Evolutionary conservation across 371 early-diverging fungal species (phyloP), one percentile per base, ranked within the genome.

Genomic region (Rhizopus delemar): DNA sequence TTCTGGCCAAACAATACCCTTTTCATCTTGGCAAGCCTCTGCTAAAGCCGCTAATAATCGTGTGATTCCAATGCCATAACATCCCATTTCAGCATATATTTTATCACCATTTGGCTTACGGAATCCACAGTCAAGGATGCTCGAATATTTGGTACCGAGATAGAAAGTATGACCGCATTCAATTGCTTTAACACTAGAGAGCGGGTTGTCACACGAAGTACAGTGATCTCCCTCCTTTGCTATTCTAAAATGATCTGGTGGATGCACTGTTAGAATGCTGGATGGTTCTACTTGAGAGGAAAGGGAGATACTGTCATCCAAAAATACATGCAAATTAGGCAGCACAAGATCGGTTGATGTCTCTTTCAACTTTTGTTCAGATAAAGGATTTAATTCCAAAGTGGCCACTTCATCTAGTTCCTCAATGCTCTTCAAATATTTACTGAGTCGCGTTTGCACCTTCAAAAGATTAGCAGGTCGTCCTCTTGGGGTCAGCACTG

Each of bases 131-230:
- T 80, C 76, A 41, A 96, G 65, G 1, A 81, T 76, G 11, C 62
- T 52, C 3, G 94, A 93, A 70, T 94, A 96, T 63, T 86, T 88
- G 13, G 90, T 92, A 11, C 95, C 95, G n/a, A 96, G 77, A 56
- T 90, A 85, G 66, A 96, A 96, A 0, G 93, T 92, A 58, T 96
- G 96, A 0, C 88, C 96, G 1, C 93, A 88, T 66, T 96, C 96
- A 46, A 95, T 93, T 0, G 93, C 94, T 11, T 84, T 80, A 36
- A 79, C 76, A 16, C 76, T 68, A 1, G 62, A 66, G 46, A 89
- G 66, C 12, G 70, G 65, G 8, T 62, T 59, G 53, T 36, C 41
- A 51, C 92, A 92, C n/a, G 78, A 67, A 6, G 72, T 71, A 56
- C 94, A 94, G 0, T 52, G 54, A 65, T 92, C 93, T 12, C 90